Percentiles rank a stretch among this genome's conserved stretches.
Evolutionary conservation across 2,329 filamentous ascomycete species (phyloP).

Genomic region (Penicillium freii): DNA sequence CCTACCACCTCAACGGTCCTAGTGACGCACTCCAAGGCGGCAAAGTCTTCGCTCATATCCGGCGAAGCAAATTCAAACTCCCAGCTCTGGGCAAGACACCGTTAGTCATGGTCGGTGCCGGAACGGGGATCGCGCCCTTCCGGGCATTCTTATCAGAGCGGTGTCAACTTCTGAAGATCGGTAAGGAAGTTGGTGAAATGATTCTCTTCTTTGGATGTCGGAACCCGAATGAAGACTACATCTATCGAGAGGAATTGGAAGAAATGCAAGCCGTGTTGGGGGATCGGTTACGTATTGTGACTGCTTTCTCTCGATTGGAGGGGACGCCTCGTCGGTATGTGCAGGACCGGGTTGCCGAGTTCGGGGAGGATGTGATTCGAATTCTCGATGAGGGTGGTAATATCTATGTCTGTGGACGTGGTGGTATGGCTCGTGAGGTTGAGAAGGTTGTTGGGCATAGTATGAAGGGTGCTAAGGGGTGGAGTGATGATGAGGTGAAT

Average conservation of each 20-base stretch:
- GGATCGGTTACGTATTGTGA: slow-evolving; percentile 21
- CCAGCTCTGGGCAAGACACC: slow-evolving; percentile 52
- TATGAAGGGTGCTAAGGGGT: slow-evolving; percentile 36
- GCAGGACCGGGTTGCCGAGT: slow-evolving; percentile 39
- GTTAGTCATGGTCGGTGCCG: slow-evolving; percentile 54
- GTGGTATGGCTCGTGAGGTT: slow-evolving; percentile 45
- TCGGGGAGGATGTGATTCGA: slow-evolving; percentile 27
- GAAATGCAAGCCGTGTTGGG: slow-evolving; percentile 22
- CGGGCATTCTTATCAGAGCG: slow-evolving; percentile 46
- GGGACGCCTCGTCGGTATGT: slow-evolving; percentile 34
- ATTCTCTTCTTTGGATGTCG: slow-evolving; percentile 47
- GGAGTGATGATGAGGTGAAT: slow-evolving; percentile 43
- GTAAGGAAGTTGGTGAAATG: slow-evolving; percentile 38
- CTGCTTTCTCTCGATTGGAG: slow-evolving; percentile 30
- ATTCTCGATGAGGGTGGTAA: slow-evolving; percentile 41
- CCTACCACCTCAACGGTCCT: slow-evolving; percentile 78
- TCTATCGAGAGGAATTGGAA: slow-evolving; percentile 35
- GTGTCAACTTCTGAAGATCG: slow-evolving; percentile 35
- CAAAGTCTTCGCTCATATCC: slow-evolving; percentile 84
- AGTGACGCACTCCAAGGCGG: slow-evolving; percentile 89
- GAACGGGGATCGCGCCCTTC: slow-evolving; percentile 53
- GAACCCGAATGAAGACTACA: slow-evolving; percentile 36
- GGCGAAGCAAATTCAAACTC: slow-evolving; percentile 95
- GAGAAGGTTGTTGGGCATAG: slow-evolving; percentile 39
- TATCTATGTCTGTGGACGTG: slow-evolving; percentile 43